Conservation (phyloP, 805 yeast species). For the Metschnikowia gelsemii region DNA sequence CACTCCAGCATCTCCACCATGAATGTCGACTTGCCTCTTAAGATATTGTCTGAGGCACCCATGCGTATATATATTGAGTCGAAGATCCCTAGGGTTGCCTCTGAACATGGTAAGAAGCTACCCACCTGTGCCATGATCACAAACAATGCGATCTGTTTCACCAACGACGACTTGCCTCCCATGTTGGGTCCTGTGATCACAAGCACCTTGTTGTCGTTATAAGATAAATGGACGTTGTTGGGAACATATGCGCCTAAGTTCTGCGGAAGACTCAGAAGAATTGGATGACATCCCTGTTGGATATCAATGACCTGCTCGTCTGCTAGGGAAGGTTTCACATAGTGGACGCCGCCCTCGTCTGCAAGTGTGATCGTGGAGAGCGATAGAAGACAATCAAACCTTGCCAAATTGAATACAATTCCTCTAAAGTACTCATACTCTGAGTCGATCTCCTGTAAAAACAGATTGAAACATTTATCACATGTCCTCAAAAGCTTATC, state of each 20-base stretch:
- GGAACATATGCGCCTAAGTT: slow-evolving; percentile 52
- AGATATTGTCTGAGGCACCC: slow-evolving; percentile 80
- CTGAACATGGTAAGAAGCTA: slow-evolving; percentile 66
- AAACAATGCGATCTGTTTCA: slow-evolving; percentile 68
- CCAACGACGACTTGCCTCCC: slow-evolving; percentile 85
- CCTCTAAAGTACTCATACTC: slow-evolving; percentile 30
- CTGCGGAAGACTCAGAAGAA: slow-evolving; percentile 49
- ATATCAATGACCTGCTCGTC: slow-evolving; percentile 47
- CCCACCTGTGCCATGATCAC: slow-evolving; percentile 79
- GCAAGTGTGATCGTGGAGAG: slow-evolving; percentile 14
- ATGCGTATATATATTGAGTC: slow-evolving; percentile 78
- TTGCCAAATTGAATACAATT: slow-evolving; percentile 16
- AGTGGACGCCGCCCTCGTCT: slow-evolving; percentile 1
- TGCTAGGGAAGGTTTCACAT: slow-evolving; percentile 31
- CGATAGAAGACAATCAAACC: slow-evolving; percentile 20
- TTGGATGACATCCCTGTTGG: slow-evolving; percentile 62
- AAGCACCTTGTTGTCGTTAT: slow-evolving; percentile 48
- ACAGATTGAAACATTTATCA: slow-evolving; percentile 45
- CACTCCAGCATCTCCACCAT: slow-evolving; percentile 75
- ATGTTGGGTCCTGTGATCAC: slow-evolving; percentile 84
- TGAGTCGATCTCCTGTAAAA: slow-evolving; percentile 37
- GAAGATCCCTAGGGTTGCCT: slow-evolving; percentile 62
- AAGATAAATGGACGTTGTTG: slow-evolving; percentile 56
- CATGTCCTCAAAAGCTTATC: slow-evolving; percentile 51
- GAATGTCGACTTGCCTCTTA: slow-evolving; percentile 79